A percentile compares a stretch with the other conserved stretches of the same genome.
phyloP scores from a whole-genome alignment of 805 yeast genomes.

The Cyberlindnera maritima region DNA sequence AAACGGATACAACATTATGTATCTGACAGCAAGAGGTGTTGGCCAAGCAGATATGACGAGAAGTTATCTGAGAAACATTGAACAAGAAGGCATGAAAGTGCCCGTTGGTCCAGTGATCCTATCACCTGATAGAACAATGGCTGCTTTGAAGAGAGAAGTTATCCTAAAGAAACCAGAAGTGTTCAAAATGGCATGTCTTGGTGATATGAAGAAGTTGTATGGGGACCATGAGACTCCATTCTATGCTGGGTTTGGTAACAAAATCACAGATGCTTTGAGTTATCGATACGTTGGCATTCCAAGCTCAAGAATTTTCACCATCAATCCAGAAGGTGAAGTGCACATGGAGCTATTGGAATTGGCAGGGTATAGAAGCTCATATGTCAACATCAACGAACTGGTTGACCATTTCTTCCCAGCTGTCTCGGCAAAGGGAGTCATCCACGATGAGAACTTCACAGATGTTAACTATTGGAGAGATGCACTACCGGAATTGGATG shows the following conservation, averaged over 20 bases:
- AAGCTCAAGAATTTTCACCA: constrained; percentile 89
- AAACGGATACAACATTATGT: constrained; percentile 92
- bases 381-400: constrained; percentile 84
- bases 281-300: constrained; percentile 94
- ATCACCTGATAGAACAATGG: constrained; percentile 95
- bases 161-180: constrained; percentile 94
- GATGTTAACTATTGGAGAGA: constrained; percentile 94
- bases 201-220: constrained; percentile 78
- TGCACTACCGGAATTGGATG: constrained; percentile 63
- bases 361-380: constrained; percentile 88
- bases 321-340: constrained; percentile 94
- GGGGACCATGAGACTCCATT: constrained; percentile 68
- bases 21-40: constrained; percentile 90
- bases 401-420: constrained; percentile 99
- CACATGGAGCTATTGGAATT: constrained; percentile 94
- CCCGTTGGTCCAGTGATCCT: constrained; percentile 93
- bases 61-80: constrained; percentile 72
- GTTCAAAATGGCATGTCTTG: constrained; percentile 96
- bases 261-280: constrained; percentile 94
- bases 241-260: constrained; percentile 96
- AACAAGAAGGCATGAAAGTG: constrained; percentile 68
- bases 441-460: constrained; percentile 51
- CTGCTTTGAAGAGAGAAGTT: constrained; percentile 89
- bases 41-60: constrained; percentile 95
- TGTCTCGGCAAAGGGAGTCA: constrained; percentile 30